phyloP scores from a whole-genome alignment of 352 stramenopile genomes.

The Phytophthora megakarya region DNA sequence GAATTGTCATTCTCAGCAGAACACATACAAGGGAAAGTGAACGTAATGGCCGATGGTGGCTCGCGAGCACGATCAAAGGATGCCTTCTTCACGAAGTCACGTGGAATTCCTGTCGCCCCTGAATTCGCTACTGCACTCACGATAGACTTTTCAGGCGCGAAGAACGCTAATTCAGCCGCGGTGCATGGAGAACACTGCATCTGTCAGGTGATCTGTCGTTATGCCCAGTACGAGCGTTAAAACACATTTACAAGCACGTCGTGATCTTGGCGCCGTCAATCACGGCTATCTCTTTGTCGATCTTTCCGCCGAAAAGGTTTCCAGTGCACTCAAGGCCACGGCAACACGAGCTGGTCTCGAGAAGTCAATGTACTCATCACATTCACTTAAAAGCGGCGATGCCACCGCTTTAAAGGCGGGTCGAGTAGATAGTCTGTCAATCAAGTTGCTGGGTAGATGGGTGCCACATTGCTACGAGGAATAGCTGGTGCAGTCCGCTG shows the following conservation, averaged over 20 bases:
- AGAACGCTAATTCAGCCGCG: conserved; percentile 30
- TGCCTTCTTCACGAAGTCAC: too few relatives aligned
- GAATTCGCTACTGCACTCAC: neutral
- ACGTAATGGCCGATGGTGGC: too few relatives aligned
- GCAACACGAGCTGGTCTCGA: neutral
- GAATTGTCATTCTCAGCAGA: too few relatives aligned
- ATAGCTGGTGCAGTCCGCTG: neutral
- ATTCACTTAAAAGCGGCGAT: neutral
- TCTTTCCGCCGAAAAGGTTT: neutral
- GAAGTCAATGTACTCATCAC: neutral
- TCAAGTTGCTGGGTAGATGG: neutral
- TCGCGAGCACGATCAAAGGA: too few relatives aligned
- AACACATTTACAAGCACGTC: neutral
- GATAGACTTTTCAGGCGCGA: conserved; percentile 20
- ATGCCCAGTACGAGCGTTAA: conserved; percentile 14
- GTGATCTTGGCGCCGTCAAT: neutral
- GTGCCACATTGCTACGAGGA: neutral
- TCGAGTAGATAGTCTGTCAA: neutral
- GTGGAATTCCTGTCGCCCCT: too few relatives aligned
- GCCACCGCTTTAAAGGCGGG: neutral
- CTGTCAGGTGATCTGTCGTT: conserved; percentile 4
- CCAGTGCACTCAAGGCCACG: neutral
- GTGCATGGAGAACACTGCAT: conserved; percentile 22
- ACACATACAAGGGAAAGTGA: too few relatives aligned
- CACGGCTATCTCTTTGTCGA: neutral